Evolutionary conservation across 1,284 basidiomycete species (phyloP), one percentile per base, ranked within the genome.

Genomic region (Rhodotorula sp.): DNA sequence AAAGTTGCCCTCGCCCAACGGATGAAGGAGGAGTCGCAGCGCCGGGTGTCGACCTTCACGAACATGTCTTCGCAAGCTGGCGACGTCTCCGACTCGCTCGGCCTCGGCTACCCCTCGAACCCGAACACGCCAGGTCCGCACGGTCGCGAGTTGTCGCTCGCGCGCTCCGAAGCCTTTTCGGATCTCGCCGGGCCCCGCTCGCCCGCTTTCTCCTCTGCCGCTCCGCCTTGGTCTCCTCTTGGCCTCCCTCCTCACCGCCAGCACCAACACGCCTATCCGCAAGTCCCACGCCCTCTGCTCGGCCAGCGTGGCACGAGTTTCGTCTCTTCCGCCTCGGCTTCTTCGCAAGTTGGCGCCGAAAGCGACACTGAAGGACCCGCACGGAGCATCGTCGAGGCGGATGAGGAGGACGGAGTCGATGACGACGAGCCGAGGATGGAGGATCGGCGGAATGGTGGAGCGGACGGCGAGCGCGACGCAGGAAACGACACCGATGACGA

Each of bases 331-430:
- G 71, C 76, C 31, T 50, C 69, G 22, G 62, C 53, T 18, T 51
- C 20, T 9, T 55, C 56, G n/a, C 40, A 52, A 0, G 55, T 46
- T 18, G 46, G 58, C 6, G 64, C 50, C 40, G 54, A 56, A 18
- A 64, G 60, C 48, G 60, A 71, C 30, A 61, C 57, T 26, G 64
- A 64, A 31, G 63, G 61, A 4, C 56, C 52, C 20, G 65, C 56
- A 52, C 57, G 48, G 52, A 44, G 57, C 24, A 75, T 73, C 46
- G 75, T 77, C 7, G 79, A 77, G 31, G 78, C 78, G 37, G 75
- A 74, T 5, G 78, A 78, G 1, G 74, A 72, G 4, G 68, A 77
- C 10, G 78, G 56, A 5, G 22, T 46, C 7, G 76, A 75, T 20
- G 46, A 59, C 2, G 30, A 54, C 26, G 62, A 70, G 47, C 76